Evolutionary conservation across 2,329 filamentous ascomycete genomes (phyloP).

Genomic region (Fusarium globosum): DNA sequence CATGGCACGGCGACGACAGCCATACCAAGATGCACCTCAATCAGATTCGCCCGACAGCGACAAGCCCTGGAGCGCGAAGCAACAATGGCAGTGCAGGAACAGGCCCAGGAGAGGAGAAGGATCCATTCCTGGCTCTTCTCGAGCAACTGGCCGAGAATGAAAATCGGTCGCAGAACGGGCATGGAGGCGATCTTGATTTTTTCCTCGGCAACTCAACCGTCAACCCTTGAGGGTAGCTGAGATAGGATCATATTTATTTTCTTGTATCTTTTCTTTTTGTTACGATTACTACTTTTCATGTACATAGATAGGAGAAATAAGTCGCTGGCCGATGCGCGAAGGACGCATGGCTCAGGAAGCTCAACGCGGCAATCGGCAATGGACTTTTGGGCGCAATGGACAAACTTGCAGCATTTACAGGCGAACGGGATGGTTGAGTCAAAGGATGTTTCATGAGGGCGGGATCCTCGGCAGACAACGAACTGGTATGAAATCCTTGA

Average conservation of each 20-base stretch:
- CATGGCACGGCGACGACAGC: constrained; percentile 60
- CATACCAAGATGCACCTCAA: constrained; percentile 36
- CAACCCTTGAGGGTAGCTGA: constrained; percentile 17
- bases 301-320: neutral
- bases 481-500: constrained; percentile 21
- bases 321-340: constrained; percentile 6
- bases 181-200: constrained; percentile 81
- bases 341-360: constrained; percentile 2
- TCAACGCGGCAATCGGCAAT: neutral
- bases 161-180: constrained; percentile 67
- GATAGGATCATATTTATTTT: neutral
- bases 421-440: constrained; percentile 18
- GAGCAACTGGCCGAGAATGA: constrained; percentile 89
- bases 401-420: constrained; percentile 36
- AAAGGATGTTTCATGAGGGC: constrained; percentile 27
- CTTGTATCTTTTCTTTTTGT: neutral
- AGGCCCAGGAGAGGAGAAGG: constrained; percentile 72
- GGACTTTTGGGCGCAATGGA: constrained; percentile 18
- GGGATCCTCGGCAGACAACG: constrained; percentile 25
- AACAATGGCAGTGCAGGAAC: constrained; percentile 62
- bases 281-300: neutral
- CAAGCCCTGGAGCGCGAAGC: constrained; percentile 61
- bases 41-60: constrained; percentile 35
- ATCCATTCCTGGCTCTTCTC: constrained; percentile 81
- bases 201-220: constrained; percentile 63